These are phyloP conservation scores for Metschnikowia colocasiae DNA, from an alignment of 805 yeast species.

Conservation along the genomic window DNA sequence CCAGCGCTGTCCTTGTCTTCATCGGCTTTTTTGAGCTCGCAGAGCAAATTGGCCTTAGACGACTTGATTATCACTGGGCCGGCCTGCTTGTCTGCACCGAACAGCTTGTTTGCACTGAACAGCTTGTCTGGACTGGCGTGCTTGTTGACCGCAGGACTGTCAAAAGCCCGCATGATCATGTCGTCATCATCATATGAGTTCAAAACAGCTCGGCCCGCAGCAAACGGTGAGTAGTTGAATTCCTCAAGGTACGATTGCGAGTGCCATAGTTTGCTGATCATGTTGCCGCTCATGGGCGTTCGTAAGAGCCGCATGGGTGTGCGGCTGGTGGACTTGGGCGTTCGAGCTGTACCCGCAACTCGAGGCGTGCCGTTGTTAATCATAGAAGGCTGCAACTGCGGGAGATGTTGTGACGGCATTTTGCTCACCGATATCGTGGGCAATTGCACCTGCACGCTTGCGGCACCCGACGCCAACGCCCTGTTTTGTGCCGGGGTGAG, in stretches of 20 bases:
- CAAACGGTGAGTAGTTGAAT: conserved; percentile 50
- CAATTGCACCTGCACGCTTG: conserved; percentile 11
- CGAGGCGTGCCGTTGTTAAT: conserved; percentile 9
- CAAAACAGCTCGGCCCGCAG: conserved; percentile 18
- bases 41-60: conserved; percentile 9
- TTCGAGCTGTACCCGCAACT: conserved; percentile 16
- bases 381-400: conserved; percentile 13
- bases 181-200: conserved; percentile 45
- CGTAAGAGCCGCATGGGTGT: conserved; percentile 36
- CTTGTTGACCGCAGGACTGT: conserved; percentile 21
- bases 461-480: conserved; percentile 6
- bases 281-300: conserved; percentile 43
- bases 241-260: conserved; percentile 67
- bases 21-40: conserved; percentile 14
- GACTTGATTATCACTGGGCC: conserved; percentile 16
- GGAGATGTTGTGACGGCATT: conserved; percentile 7
- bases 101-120: no score
- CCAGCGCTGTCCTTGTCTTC: conserved; percentile 5
- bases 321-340: conserved; percentile 34
- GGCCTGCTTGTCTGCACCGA: conserved; percentile 18
- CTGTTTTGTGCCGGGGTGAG: conserved; percentile 48
- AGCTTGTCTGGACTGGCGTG: conserved; percentile 17
- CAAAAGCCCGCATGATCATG: conserved; percentile 41
- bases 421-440: conserved; percentile 13
- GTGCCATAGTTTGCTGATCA: conserved; percentile 54